Evolutionary conservation across 192 early-diverging fungal genomes (phyloP).

Genomic region (Backusella morwellensis): DNA sequence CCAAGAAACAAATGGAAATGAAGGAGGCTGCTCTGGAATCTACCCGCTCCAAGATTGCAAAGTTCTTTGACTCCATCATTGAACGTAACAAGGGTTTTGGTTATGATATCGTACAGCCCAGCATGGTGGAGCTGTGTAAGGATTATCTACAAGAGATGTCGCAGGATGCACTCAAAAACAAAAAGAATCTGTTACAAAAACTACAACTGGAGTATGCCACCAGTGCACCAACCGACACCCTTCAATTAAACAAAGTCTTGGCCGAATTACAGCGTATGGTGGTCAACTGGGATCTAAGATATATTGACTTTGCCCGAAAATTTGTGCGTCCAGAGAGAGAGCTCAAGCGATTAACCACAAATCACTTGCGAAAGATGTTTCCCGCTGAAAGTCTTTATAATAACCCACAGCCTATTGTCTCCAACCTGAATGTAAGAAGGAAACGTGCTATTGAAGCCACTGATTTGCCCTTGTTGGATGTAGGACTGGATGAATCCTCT

Average conservation of each 20-base stretch:
- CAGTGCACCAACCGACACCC: conserved; percentile 72
- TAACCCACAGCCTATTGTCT: conserved; percentile 1
- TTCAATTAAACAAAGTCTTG: conserved; percentile 77
- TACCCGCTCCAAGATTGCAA: conserved; percentile 64
- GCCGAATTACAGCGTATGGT: conserved; percentile 77
- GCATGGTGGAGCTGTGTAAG: conserved; percentile 68
- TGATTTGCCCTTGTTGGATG: conserved; percentile 50
- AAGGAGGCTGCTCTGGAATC: conserved; percentile 74
- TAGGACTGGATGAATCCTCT: conserved; percentile 33
- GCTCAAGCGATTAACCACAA: conserved; percentile 57
- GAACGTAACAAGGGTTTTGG: conserved; percentile 79
- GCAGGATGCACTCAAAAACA: conserved; percentile 72
- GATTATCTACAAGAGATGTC: conserved; percentile 70
- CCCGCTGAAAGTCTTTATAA: conserved; percentile 30
- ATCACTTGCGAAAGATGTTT: conserved; percentile 61
- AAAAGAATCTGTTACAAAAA: conserved; percentile 78
- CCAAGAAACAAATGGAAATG: conserved; percentile 56
- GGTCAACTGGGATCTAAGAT: conserved; percentile 80
- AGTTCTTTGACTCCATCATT: conserved; percentile 85
- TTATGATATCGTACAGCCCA: conserved; percentile 69
- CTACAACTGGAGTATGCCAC: conserved; percentile 82
- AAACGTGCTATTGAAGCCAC: conserved; percentile 39
- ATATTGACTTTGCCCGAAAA: conserved; percentile 69
- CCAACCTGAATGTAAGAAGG: conserved; percentile 34
- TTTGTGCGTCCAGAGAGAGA: conserved; percentile 87